phyloP scores from a whole-genome alignment of 495 filamentous ascomycete species.

The Annulohypoxylon maeteangense region DNA sequence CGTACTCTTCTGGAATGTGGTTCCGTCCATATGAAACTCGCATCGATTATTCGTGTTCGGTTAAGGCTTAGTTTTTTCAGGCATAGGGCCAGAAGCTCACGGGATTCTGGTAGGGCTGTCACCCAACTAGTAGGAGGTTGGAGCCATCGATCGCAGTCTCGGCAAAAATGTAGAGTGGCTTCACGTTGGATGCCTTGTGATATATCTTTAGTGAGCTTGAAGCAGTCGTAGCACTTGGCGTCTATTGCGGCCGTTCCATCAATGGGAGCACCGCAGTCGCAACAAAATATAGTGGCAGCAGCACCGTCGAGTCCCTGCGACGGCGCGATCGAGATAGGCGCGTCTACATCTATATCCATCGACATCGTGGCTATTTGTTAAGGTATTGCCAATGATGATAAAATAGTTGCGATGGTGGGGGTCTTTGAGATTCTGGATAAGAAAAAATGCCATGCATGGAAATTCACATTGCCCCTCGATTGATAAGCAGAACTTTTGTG shows the following conservation, averaged over 20 bases:
- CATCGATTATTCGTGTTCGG: conserved; percentile 92
- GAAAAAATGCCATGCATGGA: conserved; percentile 18
- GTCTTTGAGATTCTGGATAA: conserved; percentile 18
- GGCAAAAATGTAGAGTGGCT: conserved; percentile 82
- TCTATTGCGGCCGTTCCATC: conserved; percentile 88
- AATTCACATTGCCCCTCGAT: conserved; percentile 40
- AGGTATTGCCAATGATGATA: background rate
- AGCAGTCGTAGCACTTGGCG: conserved; percentile 92
- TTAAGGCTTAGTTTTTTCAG: conserved; percentile 83
- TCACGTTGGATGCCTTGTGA: conserved; percentile 92
- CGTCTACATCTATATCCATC: conserved; percentile 48
- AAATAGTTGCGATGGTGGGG: conserved; percentile 34
- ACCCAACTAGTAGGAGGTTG: conserved; percentile 89
- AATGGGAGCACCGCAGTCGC: conserved; percentile 93
- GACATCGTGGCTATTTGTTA: conserved; percentile 40
- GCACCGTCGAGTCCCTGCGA: conserved; percentile 19
- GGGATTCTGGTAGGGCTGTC: conserved; percentile 80
- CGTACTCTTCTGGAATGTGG: conserved; percentile 90
- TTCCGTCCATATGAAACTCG: conserved; percentile 97
- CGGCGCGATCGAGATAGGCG: conserved; percentile 45
- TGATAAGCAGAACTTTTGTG: conserved; percentile 39
- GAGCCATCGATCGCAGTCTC: conserved; percentile 94
- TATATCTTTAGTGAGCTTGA: conserved; percentile 92
- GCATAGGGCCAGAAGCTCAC: conserved; percentile 90
- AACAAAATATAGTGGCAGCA: conserved; percentile 77